These are phyloP conservation scores for Gaultheria prostrata DNA, from an alignment of 148 eudicot genomes.

Conservation along the genomic window DNA sequence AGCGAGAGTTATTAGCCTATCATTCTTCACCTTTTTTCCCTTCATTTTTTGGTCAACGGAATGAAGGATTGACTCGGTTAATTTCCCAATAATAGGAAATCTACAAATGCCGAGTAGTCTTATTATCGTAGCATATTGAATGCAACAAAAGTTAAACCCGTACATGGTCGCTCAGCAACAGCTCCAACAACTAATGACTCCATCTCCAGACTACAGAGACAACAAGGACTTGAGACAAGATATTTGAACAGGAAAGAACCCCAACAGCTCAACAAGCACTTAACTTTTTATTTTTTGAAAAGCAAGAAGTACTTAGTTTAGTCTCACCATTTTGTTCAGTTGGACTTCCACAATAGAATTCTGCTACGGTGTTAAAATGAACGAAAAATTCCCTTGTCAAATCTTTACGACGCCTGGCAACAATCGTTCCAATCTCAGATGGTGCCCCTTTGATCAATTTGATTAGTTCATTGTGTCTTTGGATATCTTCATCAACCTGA, in stretches of 20 bases:
- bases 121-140: not conserved
- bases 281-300: too few species aligned
- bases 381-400: slow-evolving; percentile 84
- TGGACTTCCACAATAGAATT: slow-evolving; percentile 70
- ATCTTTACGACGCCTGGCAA: slow-evolving; percentile 88
- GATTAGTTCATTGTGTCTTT: slow-evolving; percentile 81
- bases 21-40: not conserved
- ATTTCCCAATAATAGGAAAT: not conserved
- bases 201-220: slow-evolving; percentile 19
- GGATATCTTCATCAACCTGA: slow-evolving; percentile 87
- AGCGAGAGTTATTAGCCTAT: not conserved
- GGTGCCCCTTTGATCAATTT: slow-evolving; percentile 47
- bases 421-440: slow-evolving; percentile 64
- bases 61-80: not conserved
- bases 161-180: not conserved
- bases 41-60: not conserved
- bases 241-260: not conserved
- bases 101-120: not conserved
- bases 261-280: slow-evolving; percentile 8
- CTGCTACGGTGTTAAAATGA: slow-evolving; percentile 79
- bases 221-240: slow-evolving; percentile 8
- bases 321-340: slow-evolving; percentile 73
- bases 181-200: not conserved
- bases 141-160: not conserved
- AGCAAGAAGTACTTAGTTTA: too few species aligned